A percentile compares a stretch with the other conserved stretches of the same genome.
Evolutionary conservation across 179 eudicot species (phyloP).

Genomic region (Camellia oleifera): DNA sequence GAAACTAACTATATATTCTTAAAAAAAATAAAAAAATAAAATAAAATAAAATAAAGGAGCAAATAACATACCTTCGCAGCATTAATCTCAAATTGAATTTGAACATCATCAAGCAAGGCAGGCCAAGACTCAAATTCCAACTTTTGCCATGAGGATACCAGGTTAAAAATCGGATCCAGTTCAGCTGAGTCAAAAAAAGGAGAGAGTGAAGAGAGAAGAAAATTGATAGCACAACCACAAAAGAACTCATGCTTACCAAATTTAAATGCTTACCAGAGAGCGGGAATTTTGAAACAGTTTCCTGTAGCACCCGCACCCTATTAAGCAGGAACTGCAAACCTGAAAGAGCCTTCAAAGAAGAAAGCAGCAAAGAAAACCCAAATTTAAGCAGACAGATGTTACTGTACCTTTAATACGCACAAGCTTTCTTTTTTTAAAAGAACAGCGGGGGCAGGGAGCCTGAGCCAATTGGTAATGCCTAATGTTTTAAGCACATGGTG

Average conservation of each 20-base stretch:
- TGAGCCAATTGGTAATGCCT: not conserved
- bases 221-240: not conserved
- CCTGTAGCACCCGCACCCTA: slow-evolving; percentile 62
- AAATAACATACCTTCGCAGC: slow-evolving; percentile 65
- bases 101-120: slow-evolving; percentile 75
- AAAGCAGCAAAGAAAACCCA: not conserved
- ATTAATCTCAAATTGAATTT: slow-evolving; percentile 72
- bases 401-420: not conserved
- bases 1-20: not conserved
- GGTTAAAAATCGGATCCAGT: slow-evolving; percentile 51
- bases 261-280: slow-evolving; percentile 48
- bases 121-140: slow-evolving; percentile 88
- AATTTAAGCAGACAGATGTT: not conserved
- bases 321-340: slow-evolving; percentile 75
- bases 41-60: not conserved
- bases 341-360: slow-evolving; percentile 68
- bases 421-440: not conserved
- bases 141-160: slow-evolving; percentile 70
- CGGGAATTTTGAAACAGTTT: slow-evolving; percentile 76
- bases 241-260: not conserved
- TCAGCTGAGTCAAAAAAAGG: slow-evolving; percentile 39
- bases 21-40: too few relatives aligned
- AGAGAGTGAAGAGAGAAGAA: not conserved
- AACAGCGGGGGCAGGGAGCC: too few relatives aligned
- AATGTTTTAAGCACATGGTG: not conserved